Evolutionary conservation across 1,284 basidiomycete genomes (phyloP), one percentile per base, ranked within the genome.

Genomic region (Papiliotrema laurentii): DNA sequence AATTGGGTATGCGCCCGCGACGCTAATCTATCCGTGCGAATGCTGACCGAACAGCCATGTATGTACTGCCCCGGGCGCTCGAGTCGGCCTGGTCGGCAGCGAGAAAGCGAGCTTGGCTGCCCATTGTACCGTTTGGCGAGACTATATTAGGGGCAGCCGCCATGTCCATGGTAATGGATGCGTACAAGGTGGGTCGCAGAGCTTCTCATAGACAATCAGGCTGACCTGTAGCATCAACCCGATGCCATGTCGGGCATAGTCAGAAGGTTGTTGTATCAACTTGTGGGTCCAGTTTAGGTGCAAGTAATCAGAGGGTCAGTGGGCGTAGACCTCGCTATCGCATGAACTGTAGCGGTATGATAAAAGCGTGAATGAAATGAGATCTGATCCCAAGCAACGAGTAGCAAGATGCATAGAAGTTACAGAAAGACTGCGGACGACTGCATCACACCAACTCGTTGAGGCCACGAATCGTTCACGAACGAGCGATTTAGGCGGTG

Each of bases 141-240:
- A 83, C 69, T 76, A 66, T 83, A 76, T 68, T 86, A 43, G 81
- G 83, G 33, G 83, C 84, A 18, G 75, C 84, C 39, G 89, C 86
- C 18, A 87, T 93, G 85, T 84, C 83, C 1, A 87, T 96, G 85
- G 86, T 93, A 22, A 94, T 96, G 91, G 87, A 76, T 52, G 73
- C 75, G n/a, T 79, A 79, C 59, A 71, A 73, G 58, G 66, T 65
- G 49, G 46, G 60, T 51, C 25, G 27, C 11, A 11, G 19, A n/a
- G 21, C 19, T 45, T 2, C 16, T 19, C 6, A 19, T 30, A 35
- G 24, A 27, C 2, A 13, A n/a, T 33, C 2, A 80, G 78, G 73
- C 40, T 80, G 79, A 53, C n/a, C 77, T 75, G 37, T 78, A 92
- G 79, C 89, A 93, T 69, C 84, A 90, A 62, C 93, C 93, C 0